Evolutionary conservation across 2,329 filamentous ascomycete species (phyloP), one percentile per base, ranked within the genome.

Genomic region (Thyridium curvatum): DNA sequence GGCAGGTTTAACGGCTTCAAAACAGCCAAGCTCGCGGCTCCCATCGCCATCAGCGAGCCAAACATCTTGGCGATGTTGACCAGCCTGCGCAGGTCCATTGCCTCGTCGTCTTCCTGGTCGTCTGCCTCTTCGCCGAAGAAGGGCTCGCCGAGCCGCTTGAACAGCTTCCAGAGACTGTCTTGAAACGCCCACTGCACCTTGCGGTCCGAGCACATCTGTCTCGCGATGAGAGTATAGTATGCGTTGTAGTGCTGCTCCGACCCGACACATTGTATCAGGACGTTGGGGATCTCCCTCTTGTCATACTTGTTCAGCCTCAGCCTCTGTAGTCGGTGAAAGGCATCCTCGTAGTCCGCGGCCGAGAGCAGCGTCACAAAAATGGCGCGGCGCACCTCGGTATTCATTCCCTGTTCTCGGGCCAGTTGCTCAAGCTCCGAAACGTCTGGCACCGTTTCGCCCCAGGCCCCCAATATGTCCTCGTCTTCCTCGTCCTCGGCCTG

Each of bases 351-450:
- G 55, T 95, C 88, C 9, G 76, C 77, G 1, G 88, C 86, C 10
- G 86, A 90, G 71, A 96, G 85, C 43, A 98, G 81, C 4, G 89
- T 82, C 28, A 94, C 77, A 60, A 98, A 98, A 43, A 98, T 94
- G n/a, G 88, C 86, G 38, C 87, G 79, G 34, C 90, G 83, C 15
- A 93, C 75, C 41, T 87, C 81, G 0, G 88, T 94, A 56, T 88
- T 93, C 77, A 96, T 88, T 15, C 87, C 82, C 47, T 94, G 84
- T 34, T 85, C 77, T 41, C 78, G 77, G 12, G 89, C 88, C n/a
- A 94, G 77, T 30, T 43, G 34, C 14, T 49, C 41, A 2, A 52
- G 42, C 43, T 80, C 75, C 14, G 70, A 66, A 9, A 90, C 76
- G 51, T 94, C 85, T 2, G 84, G 74, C n/a, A 72, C 58, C n/a